A percentile compares a stretch with the other conserved stretches of the same genome.
Conservation (phyloP, 2,329 filamentous ascomycete species). For the Fusarium austroafricanum region DNA sequence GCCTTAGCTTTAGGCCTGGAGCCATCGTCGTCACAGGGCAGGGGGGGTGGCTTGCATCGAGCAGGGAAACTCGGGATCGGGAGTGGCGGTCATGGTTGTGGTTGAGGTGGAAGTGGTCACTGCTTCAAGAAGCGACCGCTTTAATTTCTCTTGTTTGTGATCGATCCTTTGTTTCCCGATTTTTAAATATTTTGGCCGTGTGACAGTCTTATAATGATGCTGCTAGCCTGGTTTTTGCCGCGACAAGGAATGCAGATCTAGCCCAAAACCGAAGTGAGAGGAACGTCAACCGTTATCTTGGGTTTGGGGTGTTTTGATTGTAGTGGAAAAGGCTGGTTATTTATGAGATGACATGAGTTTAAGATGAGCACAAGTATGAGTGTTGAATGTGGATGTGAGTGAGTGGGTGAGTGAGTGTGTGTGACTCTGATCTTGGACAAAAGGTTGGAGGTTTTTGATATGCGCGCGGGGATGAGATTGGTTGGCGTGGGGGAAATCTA, state of each 20-base stretch:
- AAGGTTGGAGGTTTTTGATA: constrained; percentile 26
- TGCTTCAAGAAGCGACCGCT: constrained; percentile 15
- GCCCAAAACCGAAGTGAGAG: constrained; percentile 13
- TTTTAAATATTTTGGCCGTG: constrained; percentile 5
- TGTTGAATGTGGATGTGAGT: neutral
- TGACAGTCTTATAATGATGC: constrained; percentile 4
- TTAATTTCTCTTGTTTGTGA: constrained; percentile 21
- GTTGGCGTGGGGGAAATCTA: constrained; percentile 28
- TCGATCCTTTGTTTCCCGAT: constrained; percentile 27
- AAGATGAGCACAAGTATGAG: neutral
- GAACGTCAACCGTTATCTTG: constrained; percentile 20
- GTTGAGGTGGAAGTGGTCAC: constrained; percentile 32
- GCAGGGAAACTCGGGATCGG: constrained; percentile 69
- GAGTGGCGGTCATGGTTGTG: constrained; percentile 53
- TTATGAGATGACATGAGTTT: constrained; percentile 9
- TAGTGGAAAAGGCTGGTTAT: constrained; percentile 2
- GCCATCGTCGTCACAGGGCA: constrained; percentile 26
- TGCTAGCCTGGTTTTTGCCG: constrained; percentile 15
- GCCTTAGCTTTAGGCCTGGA: neutral
- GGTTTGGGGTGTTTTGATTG: constrained; percentile 5
- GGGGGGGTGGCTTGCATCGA: constrained; percentile 63
- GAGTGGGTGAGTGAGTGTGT: neutral
- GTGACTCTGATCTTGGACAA: constrained; percentile 18
- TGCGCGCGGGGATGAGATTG: constrained; percentile 35
- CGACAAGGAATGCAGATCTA: constrained; percentile 34